Evolutionary conservation across 371 early-diverging fungal species (phyloP), one percentile per base, ranked within the genome.

Genomic region (Globomyces sp.): DNA sequence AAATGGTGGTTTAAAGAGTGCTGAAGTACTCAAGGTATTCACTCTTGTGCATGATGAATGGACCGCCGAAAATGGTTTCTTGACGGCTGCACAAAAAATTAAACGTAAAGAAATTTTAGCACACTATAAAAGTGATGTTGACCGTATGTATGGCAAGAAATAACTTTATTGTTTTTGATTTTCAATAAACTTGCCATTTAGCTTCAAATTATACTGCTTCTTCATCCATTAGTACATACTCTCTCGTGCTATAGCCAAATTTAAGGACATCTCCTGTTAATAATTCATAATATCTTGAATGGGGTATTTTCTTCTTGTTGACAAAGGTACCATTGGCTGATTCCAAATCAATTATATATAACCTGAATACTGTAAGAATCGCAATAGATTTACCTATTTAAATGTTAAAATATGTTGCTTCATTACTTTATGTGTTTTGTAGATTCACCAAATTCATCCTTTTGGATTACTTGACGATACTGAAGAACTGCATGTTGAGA

Each of bases 321-420:
- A 97, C 81, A 71, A 84, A 89, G 0, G 94, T 94, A 10, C 95
- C 95, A 71, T 96, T 95, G 2, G 93, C 84, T 8, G 94, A 90
- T 52, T 91, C 91, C 47, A 97, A 79, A 71, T 97, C 98, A 58
- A 97, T 93, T n/a, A 97, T 76, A 72, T 92, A 97, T 6, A 94
- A 95, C 60, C 91, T 79, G 24, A 24, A 24, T 24, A 24, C 24
- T 24, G 24, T 24, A 24, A 24, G 24, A 53, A 40, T 60, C 24
- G 24, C 24, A 24, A 24, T 58, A 64, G 43, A 45, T 64, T 4
- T 53, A 13, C 2, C 62, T 1, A 11, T 49, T 1, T 58, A 11
- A 2, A 52, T 36, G 58, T 11, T 1, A 1, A 61, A 37, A 36
- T 4, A 9, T 62, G 76, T 9, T 69, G 24, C 24, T 24, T 24